Evolutionary conservation across 208 protist genomes (phyloP).

Genomic region (Leptomonas seymouri): DNA sequence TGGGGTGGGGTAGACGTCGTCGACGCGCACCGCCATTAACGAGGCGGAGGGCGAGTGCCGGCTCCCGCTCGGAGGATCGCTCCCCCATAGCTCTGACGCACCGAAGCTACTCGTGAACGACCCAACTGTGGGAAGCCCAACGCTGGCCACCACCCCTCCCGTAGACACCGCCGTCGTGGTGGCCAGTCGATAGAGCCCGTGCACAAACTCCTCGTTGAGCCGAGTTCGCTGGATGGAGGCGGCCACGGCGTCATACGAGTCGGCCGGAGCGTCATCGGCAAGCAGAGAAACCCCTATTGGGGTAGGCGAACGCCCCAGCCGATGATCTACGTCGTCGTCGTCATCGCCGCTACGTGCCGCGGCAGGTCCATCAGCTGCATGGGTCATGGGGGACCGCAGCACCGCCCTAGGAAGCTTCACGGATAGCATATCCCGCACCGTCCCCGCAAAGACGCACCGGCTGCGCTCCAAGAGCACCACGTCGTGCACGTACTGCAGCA

Average conservation of each 20-base stretch:
- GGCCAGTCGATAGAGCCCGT: conserved; percentile 37
- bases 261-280: conserved; percentile 1
- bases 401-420: conserved; percentile 27
- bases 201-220: conserved; percentile 29
- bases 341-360: background rate
- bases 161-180: background rate
- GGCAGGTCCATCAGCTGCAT: background rate
- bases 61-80: background rate
- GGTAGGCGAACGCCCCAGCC: background rate
- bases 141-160: background rate
- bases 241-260: conserved; percentile 29
- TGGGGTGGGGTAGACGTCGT: conserved; percentile 9
- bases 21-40: conserved; percentile 2
- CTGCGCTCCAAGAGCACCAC: conserved; percentile 55
- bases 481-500: conserved; percentile 68
- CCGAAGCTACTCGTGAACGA: conserved; percentile 2
- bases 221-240: conserved; percentile 29
- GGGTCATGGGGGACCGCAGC: conserved; percentile 4
- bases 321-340: background rate
- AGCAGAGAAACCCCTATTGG: background rate
- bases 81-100: background rate
- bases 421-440: conserved; percentile 37
- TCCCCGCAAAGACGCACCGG: conserved; percentile 47
- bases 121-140: background rate
- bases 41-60: background rate